phyloP scores from a whole-genome alignment of 176 grass and related monocot genomes.

The Bonia amplexicaulis region DNA sequence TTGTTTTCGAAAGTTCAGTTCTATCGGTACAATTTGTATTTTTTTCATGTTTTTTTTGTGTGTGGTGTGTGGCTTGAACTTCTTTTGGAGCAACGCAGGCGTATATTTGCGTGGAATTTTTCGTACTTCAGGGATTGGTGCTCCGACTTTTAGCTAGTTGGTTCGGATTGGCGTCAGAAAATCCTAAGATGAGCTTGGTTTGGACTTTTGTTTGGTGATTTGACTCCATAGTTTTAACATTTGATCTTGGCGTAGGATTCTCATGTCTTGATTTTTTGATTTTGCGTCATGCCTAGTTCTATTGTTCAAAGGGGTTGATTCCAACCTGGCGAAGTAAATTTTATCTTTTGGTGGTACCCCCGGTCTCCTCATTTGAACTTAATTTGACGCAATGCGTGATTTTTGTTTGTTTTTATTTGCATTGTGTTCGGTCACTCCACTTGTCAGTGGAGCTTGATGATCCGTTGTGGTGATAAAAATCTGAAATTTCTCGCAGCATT shows the following conservation, averaged over 20 bases:
- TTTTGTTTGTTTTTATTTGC: background rate
- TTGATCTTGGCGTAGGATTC: background rate
- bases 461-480: background rate
- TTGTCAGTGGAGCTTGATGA: background rate
- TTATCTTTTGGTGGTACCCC: background rate
- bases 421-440: background rate
- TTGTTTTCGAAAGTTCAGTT: background rate
- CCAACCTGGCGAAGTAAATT: background rate
- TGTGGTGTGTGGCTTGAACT: background rate
- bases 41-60: background rate
- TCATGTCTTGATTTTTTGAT: background rate
- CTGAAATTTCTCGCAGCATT: background rate
- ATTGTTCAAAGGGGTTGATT: background rate
- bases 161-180: background rate
- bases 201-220: background rate
- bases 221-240: background rate
- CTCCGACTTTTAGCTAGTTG: background rate
- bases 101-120: background rate
- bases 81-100: conserved; percentile 10
- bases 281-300: background rate
- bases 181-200: background rate
- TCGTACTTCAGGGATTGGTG: background rate
- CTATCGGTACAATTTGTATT: background rate
- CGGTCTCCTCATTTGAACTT: background rate
- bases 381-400: background rate